Evolutionary conservation across 139 green algal genomes (phyloP), one percentile per base, ranked within the genome.

Genomic region (Penium margaritaceum): DNA sequence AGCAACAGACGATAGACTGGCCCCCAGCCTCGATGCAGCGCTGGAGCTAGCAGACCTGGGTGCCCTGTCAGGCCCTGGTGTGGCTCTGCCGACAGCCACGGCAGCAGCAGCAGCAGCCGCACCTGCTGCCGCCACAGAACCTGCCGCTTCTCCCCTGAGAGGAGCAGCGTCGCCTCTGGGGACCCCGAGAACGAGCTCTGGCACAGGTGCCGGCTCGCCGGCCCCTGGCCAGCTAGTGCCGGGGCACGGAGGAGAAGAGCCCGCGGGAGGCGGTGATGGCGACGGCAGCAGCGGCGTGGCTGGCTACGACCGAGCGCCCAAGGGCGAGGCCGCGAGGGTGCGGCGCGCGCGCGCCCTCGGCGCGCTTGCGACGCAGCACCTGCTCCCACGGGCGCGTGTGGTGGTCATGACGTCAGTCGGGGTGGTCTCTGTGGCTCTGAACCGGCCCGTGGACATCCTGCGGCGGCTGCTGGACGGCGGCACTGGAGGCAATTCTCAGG

Each of bases 331-430:
- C n/a, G n/a, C 66, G 65, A 39, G 37, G 51, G n/a, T 67, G 67
- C 63, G 54, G 63, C 12, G 70, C 47, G 17, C 29, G 38, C 5
- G 37, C 41, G 15, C 70, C 30, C 37, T 6, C 21, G 41, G 21
- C 29, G 88, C 92, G 79, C 86, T 94, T 32, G 76, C 66, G 6
- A 73, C 80, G 15, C 89, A 95, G 76, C 85, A 92, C 63, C 84
- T 88, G 27, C 30, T 70, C 5, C 82, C 85, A 1, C 75, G 86
- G 12, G 72, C 80, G 35, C 85, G 84, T 19, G 91, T 94, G 71
- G 88, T 90, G 53, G 65, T 93, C 19, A 85, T 95, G 24, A 91
- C 81, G 51, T 92, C 88, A 7, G 81, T 87, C 30, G 92, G 92
- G 0, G 82, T 93, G 34, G 58, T 90, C 66, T 65, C 90, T 74